Base-by-base conservation (phyloP, 495 filamentous ascomycete species). In the Evernia prunastri region DNA sequence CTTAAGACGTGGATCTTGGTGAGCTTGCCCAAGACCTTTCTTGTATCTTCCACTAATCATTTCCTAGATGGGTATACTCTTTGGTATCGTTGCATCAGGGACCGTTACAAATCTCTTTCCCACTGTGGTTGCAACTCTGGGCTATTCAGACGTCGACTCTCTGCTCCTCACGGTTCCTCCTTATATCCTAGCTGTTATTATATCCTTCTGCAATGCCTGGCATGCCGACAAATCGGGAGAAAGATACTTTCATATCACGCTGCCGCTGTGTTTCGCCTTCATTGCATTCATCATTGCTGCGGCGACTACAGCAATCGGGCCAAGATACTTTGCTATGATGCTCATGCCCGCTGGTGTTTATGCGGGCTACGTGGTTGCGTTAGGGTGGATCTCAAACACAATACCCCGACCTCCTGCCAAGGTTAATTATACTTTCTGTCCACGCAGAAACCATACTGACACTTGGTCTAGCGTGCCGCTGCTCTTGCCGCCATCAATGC, bases 71-170 rank as follows among this genome's bases (percentile, higher is more conserved):
- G 71, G 89, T 13, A 75, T 89, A 57, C 80, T 92, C 59, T 82
- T 90, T 56, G 84, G 87, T 69, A 87, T 91, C 72, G 85, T 90
- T 18, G 82, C 86, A 35, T 83, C 84, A 35, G 86, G 84, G 58
- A 86, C 87, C 4, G 86, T 91, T 12, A 91, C 89, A n/a, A 92
- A 94, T 73, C 94, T 94, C 81, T 93, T 95, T 77, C 90, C 91
- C 0, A 88, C 89, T 18, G 88, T 96, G 29, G 90, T 94, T 39
- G 78, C 81, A 47, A 92, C 90, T 2, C 78, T 96, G 9, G 80
- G 85, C 11, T 90, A 86, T 69, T 75, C 71, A 66, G 82, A 82
- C n/a, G 85, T 90, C 66, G 70, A 79, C 25, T 86, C 90, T 1
- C 84, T 94, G 13, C 82, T 91, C 4, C 81, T 95, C 35, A 92